phyloP scores from a whole-genome alignment of 176 grass and related monocot genomes.

The Luzula sylvatica region DNA sequence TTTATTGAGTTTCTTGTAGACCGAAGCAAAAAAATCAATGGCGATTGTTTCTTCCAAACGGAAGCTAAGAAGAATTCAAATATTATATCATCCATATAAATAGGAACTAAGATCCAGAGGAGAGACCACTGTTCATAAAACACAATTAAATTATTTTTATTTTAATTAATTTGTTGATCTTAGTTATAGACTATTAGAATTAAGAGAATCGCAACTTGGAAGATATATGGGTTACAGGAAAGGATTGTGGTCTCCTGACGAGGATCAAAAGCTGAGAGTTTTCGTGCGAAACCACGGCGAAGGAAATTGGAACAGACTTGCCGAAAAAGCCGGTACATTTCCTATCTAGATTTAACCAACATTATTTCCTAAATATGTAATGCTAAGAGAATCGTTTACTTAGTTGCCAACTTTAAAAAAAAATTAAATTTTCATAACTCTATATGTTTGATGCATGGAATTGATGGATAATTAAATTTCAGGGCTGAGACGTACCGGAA shows the following conservation, averaged over 20 bases:
- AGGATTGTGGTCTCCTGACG: slow-evolving; percentile 76
- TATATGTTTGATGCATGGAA: neutral
- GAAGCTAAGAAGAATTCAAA: no score
- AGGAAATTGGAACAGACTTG: slow-evolving; percentile 59
- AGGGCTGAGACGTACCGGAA: slow-evolving; percentile 58
- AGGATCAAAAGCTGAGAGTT: slow-evolving; percentile 53
- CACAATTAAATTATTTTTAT: no score
- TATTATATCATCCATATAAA: no score
- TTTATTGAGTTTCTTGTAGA: no score
- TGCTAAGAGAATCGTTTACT: neutral
- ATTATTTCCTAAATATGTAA: neutral
- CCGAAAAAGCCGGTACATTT: slow-evolving; percentile 44
- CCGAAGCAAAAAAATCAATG: no score
- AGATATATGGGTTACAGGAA: slow-evolving; percentile 51
- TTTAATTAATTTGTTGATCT: no score
- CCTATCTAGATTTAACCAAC: neutral
- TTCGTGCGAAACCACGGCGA: slow-evolving; percentile 51
- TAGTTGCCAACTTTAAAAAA: neutral
- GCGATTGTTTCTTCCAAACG: no score
- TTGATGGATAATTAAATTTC: neutral
- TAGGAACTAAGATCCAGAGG: no score
- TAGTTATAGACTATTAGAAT: no score
- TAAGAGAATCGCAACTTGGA: neutral
- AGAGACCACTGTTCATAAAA: no score
- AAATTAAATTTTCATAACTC: neutral